A percentile compares a stretch with the other conserved stretches of the same genome.
Conservation (phyloP, 2,329 filamentous ascomycete species). For the Aspergillus niger region DNA sequence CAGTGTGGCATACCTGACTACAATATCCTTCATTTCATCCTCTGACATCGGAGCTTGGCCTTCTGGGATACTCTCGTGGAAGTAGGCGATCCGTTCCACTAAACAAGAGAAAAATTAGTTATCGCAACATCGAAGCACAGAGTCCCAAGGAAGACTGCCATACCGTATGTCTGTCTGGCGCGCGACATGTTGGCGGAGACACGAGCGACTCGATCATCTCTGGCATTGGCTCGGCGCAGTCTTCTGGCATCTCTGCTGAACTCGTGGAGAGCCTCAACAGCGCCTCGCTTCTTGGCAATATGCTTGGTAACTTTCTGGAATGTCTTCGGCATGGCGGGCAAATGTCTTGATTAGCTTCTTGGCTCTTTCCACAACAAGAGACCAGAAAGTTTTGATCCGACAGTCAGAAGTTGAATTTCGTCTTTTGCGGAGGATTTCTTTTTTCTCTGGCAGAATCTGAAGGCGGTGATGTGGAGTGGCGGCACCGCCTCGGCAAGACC, state of each 20-base stretch:
- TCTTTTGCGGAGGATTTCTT: slow-evolving; percentile 26
- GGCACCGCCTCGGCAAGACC: slow-evolving; percentile 17
- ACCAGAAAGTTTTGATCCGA: slow-evolving; percentile 2
- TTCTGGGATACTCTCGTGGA: slow-evolving; percentile 63
- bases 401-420: slow-evolving; percentile 9
- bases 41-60: slow-evolving; percentile 37
- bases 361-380: not conserved
- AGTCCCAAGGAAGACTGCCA: slow-evolving; percentile 25
- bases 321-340: slow-evolving; percentile 67
- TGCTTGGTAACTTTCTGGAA: slow-evolving; percentile 84
- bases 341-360: not conserved
- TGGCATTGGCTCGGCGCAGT: slow-evolving; percentile 73
- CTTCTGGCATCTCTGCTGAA: slow-evolving; percentile 84
- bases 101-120: not conserved
- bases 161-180: slow-evolving; percentile 73
- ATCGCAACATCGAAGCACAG: not conserved
- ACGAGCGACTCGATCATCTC: slow-evolving; percentile 80
- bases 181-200: slow-evolving; percentile 70
- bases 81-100: slow-evolving; percentile 71
- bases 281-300: slow-evolving; percentile 82
- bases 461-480: slow-evolving; percentile 30
- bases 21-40: slow-evolving; percentile 50
- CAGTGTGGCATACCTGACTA: slow-evolving; percentile 56
- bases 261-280: slow-evolving; percentile 76
- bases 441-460: slow-evolving; percentile 33